Evolutionary conservation across 768 basidiomycete genomes (phyloP), one percentile per base, ranked within the genome.

Genomic region (Lentinula detonsa): DNA sequence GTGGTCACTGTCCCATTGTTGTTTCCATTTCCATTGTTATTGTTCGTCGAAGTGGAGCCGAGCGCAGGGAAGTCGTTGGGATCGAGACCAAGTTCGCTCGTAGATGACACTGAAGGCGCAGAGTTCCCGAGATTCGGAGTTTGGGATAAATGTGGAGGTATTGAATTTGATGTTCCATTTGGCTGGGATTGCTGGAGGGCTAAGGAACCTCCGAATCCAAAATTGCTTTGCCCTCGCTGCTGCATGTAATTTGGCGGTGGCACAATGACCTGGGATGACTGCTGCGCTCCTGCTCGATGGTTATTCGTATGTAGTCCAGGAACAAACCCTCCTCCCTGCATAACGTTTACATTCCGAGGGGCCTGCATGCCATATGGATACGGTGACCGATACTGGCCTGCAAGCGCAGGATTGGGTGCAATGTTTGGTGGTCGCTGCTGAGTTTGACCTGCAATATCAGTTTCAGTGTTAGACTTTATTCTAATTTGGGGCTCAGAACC

Each of bases 61-160:
- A 93, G 82, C 13, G 90, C 91, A n/a, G 91, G 91, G 66, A 93
- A 92, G 73, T 92, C 91, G 68, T 90, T 91, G 35, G 85, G 90
- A 77, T 93, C 91, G 42, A 92, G 83, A 18, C 86, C 88, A 61
- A 90, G 85, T 69, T 92, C 91, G 71, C 82, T 87, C 37, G 83
- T 77, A 31, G 87, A 87, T 55, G 85, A 85, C 63, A 78, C 81
- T 52, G 84, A 85, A 51, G 85, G 82, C 40, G 85, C 81, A 60
- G n/a, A 40, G 74, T 79, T 46, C 79, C 76, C 33, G 57, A 75
- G 78, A 68, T 71, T 77, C 16, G 81, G 79, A 67, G 75, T 81
- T 73, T 81, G 82, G 37, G 76, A 65, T 31, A 87, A 74, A 70
- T 87, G 85, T 21, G 83, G 82, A 21, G 80, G 82, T 56, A 87